Evolutionary conservation across 192 early-diverging fungal genomes (phyloP), one percentile per base, ranked within the genome.

Genomic region (Mortierella claussenii): DNA sequence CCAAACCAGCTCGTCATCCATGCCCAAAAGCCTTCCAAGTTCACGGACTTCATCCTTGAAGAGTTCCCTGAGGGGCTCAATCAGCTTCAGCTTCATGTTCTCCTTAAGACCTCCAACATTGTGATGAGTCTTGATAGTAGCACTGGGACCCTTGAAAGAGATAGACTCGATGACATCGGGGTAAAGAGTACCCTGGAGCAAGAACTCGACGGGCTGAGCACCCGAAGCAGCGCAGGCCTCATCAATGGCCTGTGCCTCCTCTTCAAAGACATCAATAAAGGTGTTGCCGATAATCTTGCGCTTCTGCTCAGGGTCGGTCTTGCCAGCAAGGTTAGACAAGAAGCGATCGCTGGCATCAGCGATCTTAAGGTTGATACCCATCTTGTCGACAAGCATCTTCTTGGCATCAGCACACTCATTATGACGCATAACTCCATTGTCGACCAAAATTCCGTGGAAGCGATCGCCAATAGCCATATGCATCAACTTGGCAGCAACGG

Each of bases 21-120:
- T 89, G 21, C 88, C 89, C 55, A 99, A 88, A 43, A 98, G 79
- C 51, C 86, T 81, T 65, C 96, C 97, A n/a, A 99, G 87, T n/a
- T 89, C 92, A 61, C 97, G 94, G 54, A 99, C 97, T 86, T 99
- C 97, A 81, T 99, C 93, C 88, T 99, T 99, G 89, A 99, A 99
- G 43, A 99, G 88, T 83, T 99, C 96, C 57, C 97, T 92, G 43
- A 99, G 88, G 53, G 97, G 97, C 82, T 99, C 97, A 67, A 98
- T 98, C 31, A 99, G 86, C 87, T 98, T 98, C 55, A 98, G 81
- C 55, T 96, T 96, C 96, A 99, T 97, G 84, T 98, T 88, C 68
- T 96, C 94, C 55, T 95, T 86, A 26, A 98, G 87, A 52, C 97
- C 97, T 64, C 97, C 97, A 46, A 99, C 97, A 73, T 99, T 99